phyloP scores from a whole-genome alignment of 1,284 basidiomycete genomes.

The Peniophora sp. region DNA sequence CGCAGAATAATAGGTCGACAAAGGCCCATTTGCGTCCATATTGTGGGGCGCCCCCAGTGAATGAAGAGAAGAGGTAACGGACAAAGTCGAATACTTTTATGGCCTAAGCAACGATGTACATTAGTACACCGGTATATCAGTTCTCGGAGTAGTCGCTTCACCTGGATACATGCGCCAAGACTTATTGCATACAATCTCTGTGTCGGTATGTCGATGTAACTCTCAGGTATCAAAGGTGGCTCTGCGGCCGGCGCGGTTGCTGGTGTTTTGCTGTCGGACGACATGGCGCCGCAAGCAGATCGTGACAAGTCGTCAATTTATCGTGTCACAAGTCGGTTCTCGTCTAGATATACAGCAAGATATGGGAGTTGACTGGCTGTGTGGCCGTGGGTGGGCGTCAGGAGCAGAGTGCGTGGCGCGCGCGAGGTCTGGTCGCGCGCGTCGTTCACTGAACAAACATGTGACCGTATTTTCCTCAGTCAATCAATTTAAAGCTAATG shows the following conservation, averaged over 20 bases:
- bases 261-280: slow-evolving; percentile 8
- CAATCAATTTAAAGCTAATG: too few relatives aligned
- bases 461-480: too few relatives aligned
- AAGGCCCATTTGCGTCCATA: slow-evolving; percentile 63
- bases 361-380: too few relatives aligned
- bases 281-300: slow-evolving; percentile 9
- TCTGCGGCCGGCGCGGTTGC: slow-evolving; percentile 3
- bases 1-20: slow-evolving; percentile 57
- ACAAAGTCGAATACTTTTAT: slow-evolving; percentile 60
- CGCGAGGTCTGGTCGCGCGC: too few relatives aligned
- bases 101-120: slow-evolving; percentile 29
- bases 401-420: slow-evolving; percentile 1
- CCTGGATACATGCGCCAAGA: slow-evolving; percentile 35
- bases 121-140: not conserved
- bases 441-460: too few relatives aligned
- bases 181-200: slow-evolving; percentile 42
- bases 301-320: too few relatives aligned
- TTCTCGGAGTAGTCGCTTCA: slow-evolving; percentile 18
- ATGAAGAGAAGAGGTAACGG: slow-evolving; percentile 37
- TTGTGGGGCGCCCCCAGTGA: slow-evolving; percentile 27
- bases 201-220: slow-evolving; percentile 29
- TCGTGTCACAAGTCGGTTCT: too few relatives aligned
- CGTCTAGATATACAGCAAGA: too few relatives aligned
- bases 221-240: slow-evolving; percentile 24
- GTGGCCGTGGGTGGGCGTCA: too few relatives aligned